These are phyloP conservation scores for Tulasnella sp. DNA, from an alignment of 768 basidiomycete genomes.

Conservation along the genomic window DNA sequence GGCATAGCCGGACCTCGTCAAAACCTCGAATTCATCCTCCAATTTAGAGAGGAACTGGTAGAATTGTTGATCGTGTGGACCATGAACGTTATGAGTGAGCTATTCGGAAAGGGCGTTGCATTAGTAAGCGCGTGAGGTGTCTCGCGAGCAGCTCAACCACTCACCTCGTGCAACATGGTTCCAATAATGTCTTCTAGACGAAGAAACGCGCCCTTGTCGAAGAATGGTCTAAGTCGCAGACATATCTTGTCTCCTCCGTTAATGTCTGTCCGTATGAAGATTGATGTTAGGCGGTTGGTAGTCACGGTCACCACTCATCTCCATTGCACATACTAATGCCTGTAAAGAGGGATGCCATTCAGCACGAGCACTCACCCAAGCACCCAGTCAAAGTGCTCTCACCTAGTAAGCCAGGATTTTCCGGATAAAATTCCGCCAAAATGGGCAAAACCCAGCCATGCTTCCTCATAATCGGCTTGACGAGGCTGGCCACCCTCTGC, in stretches of 20 bases:
- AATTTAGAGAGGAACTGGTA: conserved; percentile 64
- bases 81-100: conserved; percentile 85
- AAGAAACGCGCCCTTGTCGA: conserved; percentile 59
- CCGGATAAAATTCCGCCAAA: conserved; percentile 84
- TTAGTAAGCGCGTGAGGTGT: background rate
- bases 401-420: conserved; percentile 65
- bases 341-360: background rate
- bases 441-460: conserved; percentile 70
- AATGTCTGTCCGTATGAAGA: conserved; percentile 42
- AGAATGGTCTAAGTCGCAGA: conserved; percentile 67
- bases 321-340: background rate
- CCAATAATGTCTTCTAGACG: conserved; percentile 67
- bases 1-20: conserved; percentile 72
- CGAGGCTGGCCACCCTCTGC: conserved; percentile 62
- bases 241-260: conserved; percentile 78
- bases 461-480: conserved; percentile 91
- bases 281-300: background rate
- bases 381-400: conserved; percentile 25
- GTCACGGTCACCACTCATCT: background rate
- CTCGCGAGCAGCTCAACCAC: conserved; percentile 9
- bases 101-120: conserved; percentile 28
- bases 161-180: conserved; percentile 87
- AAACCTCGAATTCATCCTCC: conserved; percentile 76
- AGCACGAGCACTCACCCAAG: background rate
- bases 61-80: conserved; percentile 81